Evolutionary conservation across 345 rosid genomes (phyloP), one percentile per base, ranked within the genome.

Genomic region (Microthlaspi erraticum): DNA sequence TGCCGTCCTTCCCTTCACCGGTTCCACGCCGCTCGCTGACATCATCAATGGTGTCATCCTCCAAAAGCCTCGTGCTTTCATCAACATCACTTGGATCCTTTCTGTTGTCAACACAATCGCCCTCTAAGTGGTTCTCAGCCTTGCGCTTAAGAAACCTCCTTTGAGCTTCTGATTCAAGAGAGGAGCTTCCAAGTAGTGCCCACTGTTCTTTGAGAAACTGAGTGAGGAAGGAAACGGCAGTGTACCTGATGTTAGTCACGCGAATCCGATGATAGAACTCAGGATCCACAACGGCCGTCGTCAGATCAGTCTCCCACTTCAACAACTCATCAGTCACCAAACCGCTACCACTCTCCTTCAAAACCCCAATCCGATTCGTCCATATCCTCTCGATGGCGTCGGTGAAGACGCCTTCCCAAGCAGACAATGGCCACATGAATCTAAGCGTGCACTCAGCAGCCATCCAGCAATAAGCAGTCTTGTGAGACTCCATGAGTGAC

Each of bases 361-460:
- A 33, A 60, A 7, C n/a, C 68, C n/a, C 60, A 45, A 85, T 61
- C 54, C 79, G 62, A 4, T 68, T 64, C 36, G 12, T 79, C 98
- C 93, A 93, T 26, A 86, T 77, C 81, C 85, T 80, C 73, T 78
- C 65, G 29, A 87, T 37, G 5, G 87, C 84, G 8, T 79, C 82
- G 7, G 66, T 64, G 39, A 70, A 83, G 5, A 62, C 49, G 20
- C 36, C 67, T 13, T 13, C 78, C 10, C 70, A 56, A 34, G 68
- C 77, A 7, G 59, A 23, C 63, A 86, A 13, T 52, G 76, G 82
- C 78, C 78, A 75, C 78, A 75, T 68, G 52, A 68, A 80, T 62
- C 79, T 45, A 85, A 70, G 4, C 43, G 88, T 78, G 23, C 88
- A 91, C 56, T 89, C 91, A 32, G 72, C 80, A 5, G 87, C 92